A percentile compares a stretch with the other conserved stretches of the same genome.
These are phyloP conservation scores for Coemansia sp. DNA, from an alignment of 192 early-diverging fungal genomes.

Conservation along the genomic window DNA sequence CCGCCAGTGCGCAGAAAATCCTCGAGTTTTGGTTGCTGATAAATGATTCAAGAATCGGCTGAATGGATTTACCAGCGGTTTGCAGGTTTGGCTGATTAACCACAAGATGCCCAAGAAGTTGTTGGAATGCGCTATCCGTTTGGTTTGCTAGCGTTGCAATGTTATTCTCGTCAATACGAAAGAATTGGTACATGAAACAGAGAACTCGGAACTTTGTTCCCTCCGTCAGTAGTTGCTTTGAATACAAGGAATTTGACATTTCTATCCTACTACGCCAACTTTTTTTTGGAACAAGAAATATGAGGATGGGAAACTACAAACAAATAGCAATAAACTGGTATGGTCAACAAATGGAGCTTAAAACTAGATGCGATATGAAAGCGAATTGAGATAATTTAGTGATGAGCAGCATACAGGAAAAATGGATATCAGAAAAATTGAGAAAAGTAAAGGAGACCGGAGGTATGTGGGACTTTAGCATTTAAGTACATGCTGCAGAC, in stretches of 20 bases:
- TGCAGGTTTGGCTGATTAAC: constrained; percentile 24
- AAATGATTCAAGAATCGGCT: constrained; percentile 33
- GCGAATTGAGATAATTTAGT: constrained; percentile 2
- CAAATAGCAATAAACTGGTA: background rate
- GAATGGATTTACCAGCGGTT: constrained; percentile 1
- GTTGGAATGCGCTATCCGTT: constrained; percentile 4
- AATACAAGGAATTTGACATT: constrained; percentile 10
- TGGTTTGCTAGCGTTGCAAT: constrained; percentile 30
- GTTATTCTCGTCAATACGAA: constrained; percentile 24
- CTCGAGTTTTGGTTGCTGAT: constrained; percentile 48
- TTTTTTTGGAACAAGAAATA: background rate
- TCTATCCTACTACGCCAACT: background rate
- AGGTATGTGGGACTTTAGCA: background rate
- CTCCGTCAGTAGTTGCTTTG: constrained; percentile 27
- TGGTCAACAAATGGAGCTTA: background rate
- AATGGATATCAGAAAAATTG: background rate
- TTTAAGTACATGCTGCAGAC: constrained; percentile 1
- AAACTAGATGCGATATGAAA: background rate
- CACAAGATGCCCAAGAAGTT: constrained; percentile 12
- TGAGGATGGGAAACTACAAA: no score
- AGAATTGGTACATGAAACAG: constrained; percentile 33
- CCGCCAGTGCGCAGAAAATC: constrained; percentile 29
- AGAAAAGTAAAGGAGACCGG: background rate
- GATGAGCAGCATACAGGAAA: background rate
- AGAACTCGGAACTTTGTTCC: constrained; percentile 36